Base-by-base conservation (phyloP, 179 eudicot genomes). In the Spergularia azorica region DNA sequence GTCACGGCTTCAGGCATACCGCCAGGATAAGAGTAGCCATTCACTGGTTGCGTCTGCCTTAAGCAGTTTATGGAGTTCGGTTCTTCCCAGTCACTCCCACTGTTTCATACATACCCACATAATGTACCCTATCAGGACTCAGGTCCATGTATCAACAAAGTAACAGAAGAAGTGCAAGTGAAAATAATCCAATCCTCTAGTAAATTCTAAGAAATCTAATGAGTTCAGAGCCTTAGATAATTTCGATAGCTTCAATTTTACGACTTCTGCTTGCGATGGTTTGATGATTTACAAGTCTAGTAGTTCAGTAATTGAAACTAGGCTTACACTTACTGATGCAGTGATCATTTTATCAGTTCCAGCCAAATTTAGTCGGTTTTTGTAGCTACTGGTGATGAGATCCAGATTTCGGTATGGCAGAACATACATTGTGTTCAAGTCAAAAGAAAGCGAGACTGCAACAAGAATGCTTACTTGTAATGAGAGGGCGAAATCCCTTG, bases 401-500 rank as follows among this genome's bases (percentile, higher is more conserved):
- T 14, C 60, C 13, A 32, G 14, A 7, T 6, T 11, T 60, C 16
- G 7, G 8, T 38, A 38, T 13, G 68, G 36, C 64, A 36, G 21
- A 18, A 3, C 41, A 36, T 6, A 0, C 67, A 36, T 63, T 63
- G 48, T 26, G 43, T 12, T 18, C 5, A 20, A 13, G 1, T 63
- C 11, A 13, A 12, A 2, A 65, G 50, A 16, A 1, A 50, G 20
- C 32, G 3, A 36, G 5, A 39, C 38, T 32, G 1, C 5, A 18
- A 36, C 18, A 15, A 48, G 62, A 67, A 66, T 3, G 71, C 92
- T 90, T 84, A 94, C 98, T 93, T 95, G 93, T 90, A 89, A 81
- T 95, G 98, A 32, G 97, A 87, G 0, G 98, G 97, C 2, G 97
- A 91, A 66, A 95, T 88, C 20, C 98, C 98, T 86, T 95, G 98